These are phyloP conservation scores for Plasmodium relictum DNA, from an alignment of 169 alveolate genomes.

Conservation along the genomic window DNA sequence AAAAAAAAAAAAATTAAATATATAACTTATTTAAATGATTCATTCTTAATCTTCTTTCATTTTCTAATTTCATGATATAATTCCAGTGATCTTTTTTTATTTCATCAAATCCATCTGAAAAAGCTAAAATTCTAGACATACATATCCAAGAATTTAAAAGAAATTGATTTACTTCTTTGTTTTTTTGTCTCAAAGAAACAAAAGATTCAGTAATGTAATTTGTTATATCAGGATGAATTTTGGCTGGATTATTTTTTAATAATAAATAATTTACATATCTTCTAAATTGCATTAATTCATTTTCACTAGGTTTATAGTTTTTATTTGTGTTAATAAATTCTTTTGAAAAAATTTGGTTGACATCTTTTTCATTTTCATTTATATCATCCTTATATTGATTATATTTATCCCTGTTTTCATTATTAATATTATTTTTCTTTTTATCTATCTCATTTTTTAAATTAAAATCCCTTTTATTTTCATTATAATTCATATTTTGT, in stretches of 20 bases:
- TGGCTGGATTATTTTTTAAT: slow-evolving; percentile 70
- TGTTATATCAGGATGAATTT: slow-evolving; percentile 34
- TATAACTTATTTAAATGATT: slow-evolving; percentile 32
- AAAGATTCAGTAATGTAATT: slow-evolving; percentile 67
- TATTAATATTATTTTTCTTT: not conserved
- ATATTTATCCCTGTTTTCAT: not conserved
- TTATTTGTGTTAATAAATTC: slow-evolving; percentile 48
- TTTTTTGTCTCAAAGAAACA: slow-evolving; percentile 58
- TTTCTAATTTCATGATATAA: slow-evolving; percentile 56
- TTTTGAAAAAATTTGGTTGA: slow-evolving; percentile 9
- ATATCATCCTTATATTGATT: not conserved
- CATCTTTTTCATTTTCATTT: not conserved
- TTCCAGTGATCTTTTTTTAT: slow-evolving; percentile 59
- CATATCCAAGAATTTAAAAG: slow-evolving; percentile 75
- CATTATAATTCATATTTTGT: not conserved
- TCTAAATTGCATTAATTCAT: slow-evolving; percentile 75
- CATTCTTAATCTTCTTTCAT: slow-evolving; percentile 43
- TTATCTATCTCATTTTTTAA: not conserved
- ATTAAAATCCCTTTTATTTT: not conserved
- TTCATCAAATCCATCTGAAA: slow-evolving; percentile 68
- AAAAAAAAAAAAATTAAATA: not conserved
- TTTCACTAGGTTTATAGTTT: slow-evolving; percentile 50
- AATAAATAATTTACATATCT: slow-evolving; percentile 73
- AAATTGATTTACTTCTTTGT: slow-evolving; percentile 60
- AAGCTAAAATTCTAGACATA: slow-evolving; percentile 72